phyloP scores from a whole-genome alignment of 2,329 filamentous ascomycete species.

The Pochonia chlamydosporia region DNA sequence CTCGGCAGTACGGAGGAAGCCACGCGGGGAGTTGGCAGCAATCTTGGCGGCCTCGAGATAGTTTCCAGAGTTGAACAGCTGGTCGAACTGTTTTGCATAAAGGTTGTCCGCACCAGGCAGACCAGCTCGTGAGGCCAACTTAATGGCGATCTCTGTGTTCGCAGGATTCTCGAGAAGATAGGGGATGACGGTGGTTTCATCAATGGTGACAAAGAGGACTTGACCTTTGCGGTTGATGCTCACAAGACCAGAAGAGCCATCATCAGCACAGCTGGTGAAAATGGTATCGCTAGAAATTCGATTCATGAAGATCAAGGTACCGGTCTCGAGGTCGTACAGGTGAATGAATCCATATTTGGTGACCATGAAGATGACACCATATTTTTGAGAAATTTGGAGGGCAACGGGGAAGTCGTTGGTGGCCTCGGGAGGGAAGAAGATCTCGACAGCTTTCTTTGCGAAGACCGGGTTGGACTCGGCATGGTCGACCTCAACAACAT shows the following conservation, averaged over 20 bases:
- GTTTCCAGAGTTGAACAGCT: constrained; percentile 71
- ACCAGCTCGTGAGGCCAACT: constrained; percentile 89
- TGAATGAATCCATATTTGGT: constrained; percentile 99
- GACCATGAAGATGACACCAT: constrained; percentile 93
- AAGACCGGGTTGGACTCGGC: constrained; percentile 83
- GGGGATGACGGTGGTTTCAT: constrained; percentile 84
- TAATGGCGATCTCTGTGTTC: constrained; percentile 88
- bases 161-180: constrained; percentile 96
- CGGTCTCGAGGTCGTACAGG: constrained; percentile 94
- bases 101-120: constrained; percentile 91
- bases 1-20: constrained; percentile 88
- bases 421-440: constrained; percentile 95
- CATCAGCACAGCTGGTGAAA: constrained; percentile 85
- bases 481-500: constrained; percentile 97
- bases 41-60: constrained; percentile 90
- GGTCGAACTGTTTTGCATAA: constrained; percentile 89
- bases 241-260: constrained; percentile 79
- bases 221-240: constrained; percentile 98
- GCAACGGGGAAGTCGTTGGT: constrained; percentile 96
- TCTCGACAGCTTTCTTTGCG: constrained; percentile 92
- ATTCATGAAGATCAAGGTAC: constrained; percentile 98
- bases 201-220: constrained; percentile 87
- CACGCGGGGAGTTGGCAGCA: constrained; percentile 91
- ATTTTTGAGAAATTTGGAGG: constrained; percentile 94
- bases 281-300: constrained; percentile 98